Percentiles rank a stretch among this genome's conserved stretches.
Conservation (phyloP, 2,329 filamentous ascomycete species). For the Fusarium illudens region DNA sequence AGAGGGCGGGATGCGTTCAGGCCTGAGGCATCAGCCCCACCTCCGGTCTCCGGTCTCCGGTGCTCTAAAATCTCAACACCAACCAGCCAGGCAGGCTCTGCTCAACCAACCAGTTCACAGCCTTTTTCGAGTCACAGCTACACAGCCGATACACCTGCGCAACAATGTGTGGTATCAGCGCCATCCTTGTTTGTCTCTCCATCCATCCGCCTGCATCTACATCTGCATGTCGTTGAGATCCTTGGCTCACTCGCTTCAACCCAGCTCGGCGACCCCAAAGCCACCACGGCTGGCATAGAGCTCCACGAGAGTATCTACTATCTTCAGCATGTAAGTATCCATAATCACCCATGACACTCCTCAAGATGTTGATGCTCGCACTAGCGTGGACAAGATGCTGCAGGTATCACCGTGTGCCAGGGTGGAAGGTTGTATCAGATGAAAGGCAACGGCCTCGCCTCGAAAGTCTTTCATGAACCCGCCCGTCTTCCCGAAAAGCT, state of each 20-base stretch:
- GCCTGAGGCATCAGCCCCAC: background rate
- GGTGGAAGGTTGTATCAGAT: conserved; percentile 86
- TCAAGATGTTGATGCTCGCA: conserved; percentile 31
- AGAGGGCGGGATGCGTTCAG: too few relatives aligned
- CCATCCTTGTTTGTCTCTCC: conserved; percentile 8
- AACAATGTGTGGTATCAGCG: conserved; percentile 16
- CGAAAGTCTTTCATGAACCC: background rate
- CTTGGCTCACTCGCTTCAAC: background rate
- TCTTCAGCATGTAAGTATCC: conserved; percentile 60
- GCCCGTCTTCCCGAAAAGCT: background rate
- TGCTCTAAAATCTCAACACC: background rate
- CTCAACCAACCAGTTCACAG: background rate
- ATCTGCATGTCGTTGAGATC: too few relatives aligned
- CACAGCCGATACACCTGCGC: background rate
- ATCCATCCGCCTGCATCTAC: too few relatives aligned
- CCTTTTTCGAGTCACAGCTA: background rate
- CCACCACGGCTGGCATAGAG: conserved; percentile 63
- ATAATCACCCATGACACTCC: background rate
- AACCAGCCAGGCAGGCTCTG: too few relatives aligned
- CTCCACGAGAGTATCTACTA: conserved; percentile 75
- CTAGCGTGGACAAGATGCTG: conserved; percentile 84
- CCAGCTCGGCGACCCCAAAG: conserved; percentile 45
- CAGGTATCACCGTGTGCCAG: conserved; percentile 79
- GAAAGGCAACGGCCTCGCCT: conserved; percentile 85
- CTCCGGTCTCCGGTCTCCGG: background rate